Evolutionary conservation across 2,329 filamentous ascomycete genomes (phyloP).

Genomic region (Tolypocladium endophyticum): DNA sequence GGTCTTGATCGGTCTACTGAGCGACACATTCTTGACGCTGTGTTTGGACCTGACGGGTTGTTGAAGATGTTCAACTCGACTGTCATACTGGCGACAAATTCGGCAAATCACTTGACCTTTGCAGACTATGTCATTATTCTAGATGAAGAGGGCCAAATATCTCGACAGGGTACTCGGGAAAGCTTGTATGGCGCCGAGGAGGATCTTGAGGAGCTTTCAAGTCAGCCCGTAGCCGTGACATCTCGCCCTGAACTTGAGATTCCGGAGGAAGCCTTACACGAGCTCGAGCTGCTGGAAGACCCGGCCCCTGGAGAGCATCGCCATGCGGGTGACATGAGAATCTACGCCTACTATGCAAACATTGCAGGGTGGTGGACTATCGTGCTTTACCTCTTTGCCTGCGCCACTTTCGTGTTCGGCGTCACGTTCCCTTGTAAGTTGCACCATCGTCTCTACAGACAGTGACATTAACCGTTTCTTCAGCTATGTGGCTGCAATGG

Average conservation of each 20-base stretch:
- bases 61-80: slow-evolving; percentile 12
- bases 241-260: slow-evolving; percentile 4
- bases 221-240: background rate
- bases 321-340: slow-evolving; percentile 6
- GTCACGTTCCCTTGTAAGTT: slow-evolving; percentile 10
- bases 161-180: slow-evolving; percentile 10
- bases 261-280: slow-evolving; percentile 6
- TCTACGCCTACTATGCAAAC: slow-evolving; percentile 10
- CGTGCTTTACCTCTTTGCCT: slow-evolving; percentile 8
- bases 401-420: slow-evolving; percentile 9
- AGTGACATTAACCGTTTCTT: background rate
- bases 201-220: slow-evolving; percentile 2
- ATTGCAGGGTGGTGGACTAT: slow-evolving; percentile 6
- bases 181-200: slow-evolving; percentile 2
- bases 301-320: slow-evolving; percentile 3
- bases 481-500: slow-evolving; percentile 14
- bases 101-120: slow-evolving; percentile 11
- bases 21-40: slow-evolving; percentile 21
- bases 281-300: slow-evolving; percentile 8
- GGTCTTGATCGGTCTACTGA: slow-evolving; percentile 27
- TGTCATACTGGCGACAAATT: slow-evolving; percentile 16
- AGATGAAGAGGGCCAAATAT: slow-evolving; percentile 9
- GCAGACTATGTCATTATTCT: slow-evolving; percentile 14
- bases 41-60: slow-evolving; percentile 23
- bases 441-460: background rate